Evolutionary conservation across 768 basidiomycete genomes (phyloP).

Genomic region (Mycena galericulata): DNA sequence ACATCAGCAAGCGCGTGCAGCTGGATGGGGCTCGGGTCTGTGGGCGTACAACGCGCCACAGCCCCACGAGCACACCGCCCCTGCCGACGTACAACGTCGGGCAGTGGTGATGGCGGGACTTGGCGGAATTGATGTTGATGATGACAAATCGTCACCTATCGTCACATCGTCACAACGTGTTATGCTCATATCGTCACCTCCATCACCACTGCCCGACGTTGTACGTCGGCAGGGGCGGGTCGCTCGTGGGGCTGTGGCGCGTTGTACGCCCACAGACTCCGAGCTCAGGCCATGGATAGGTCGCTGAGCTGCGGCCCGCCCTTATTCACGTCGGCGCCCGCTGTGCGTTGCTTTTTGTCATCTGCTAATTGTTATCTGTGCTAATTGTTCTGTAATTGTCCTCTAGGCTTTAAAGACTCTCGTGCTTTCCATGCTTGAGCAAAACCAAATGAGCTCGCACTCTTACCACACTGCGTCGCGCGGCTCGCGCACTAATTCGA

Average conservation of each 20-base stretch:
- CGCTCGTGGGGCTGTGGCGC: constrained; percentile 16
- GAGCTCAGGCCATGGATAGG: neutral
- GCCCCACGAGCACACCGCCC: neutral
- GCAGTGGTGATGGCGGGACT: neutral
- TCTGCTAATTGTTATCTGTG: constrained; percentile 14
- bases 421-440: neutral
- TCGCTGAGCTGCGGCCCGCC: neutral
- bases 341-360: constrained; percentile 14
- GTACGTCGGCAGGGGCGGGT: constrained; percentile 21
- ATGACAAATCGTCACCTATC: neutral
- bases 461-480: constrained; percentile 20
- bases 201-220: constrained; percentile 15
- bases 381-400: constrained; percentile 30
- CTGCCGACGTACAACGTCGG: constrained; percentile 27
- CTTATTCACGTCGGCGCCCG: constrained; percentile 10
- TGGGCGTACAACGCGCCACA: constrained; percentile 18
- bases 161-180: neutral
- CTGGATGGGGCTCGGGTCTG: constrained; percentile 2
- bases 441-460: constrained; percentile 15
- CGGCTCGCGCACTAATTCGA: constrained; percentile 16
- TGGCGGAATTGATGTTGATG: neutral
- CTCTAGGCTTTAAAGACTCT: constrained; percentile 13
- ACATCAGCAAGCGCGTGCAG: constrained; percentile 21
- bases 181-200: neutral
- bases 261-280: constrained; percentile 24